A percentile compares a stretch with the other conserved stretches of the same genome.
Evolutionary conservation across 331 rosid species (phyloP).

Genomic region (Arachis monticola): DNA sequence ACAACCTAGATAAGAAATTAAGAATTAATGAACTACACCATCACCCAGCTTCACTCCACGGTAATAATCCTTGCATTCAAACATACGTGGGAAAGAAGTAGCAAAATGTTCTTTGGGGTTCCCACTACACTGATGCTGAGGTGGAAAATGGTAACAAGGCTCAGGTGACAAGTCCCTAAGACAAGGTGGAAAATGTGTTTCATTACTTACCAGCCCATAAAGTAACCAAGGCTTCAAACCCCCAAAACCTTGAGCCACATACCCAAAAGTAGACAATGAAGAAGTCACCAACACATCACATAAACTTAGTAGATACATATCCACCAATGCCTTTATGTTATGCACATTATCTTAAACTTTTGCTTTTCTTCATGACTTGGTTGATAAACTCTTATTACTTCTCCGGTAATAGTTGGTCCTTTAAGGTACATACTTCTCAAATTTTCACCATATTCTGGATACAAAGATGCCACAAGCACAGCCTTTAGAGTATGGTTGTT

Average conservation of each 20-base stretch:
- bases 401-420: conserved; percentile 42
- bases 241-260: conserved; percentile 61
- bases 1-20: not conserved
- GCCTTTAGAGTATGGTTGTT: too few species aligned
- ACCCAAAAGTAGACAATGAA: conserved; percentile 51
- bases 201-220: conserved; percentile 30
- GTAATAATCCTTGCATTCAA: too few species aligned
- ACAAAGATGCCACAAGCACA: conserved; percentile 45
- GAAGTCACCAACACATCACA: conserved; percentile 54
- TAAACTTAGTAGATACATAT: conserved; percentile 53
- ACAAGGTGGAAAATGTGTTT: conserved; percentile 39
- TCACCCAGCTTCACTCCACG: too few species aligned
- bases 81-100: too few species aligned
- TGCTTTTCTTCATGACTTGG: conserved; percentile 53
- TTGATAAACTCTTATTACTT: conserved; percentile 45
- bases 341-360: conserved; percentile 45
- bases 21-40: not conserved
- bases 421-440: conserved; percentile 39
- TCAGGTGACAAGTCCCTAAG: conserved; percentile 43
- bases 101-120: too few species aligned
- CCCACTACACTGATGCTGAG: not conserved
- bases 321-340: conserved; percentile 54
- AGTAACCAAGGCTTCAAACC: conserved; percentile 56
- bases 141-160: conserved; percentile 57
- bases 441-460: conserved; percentile 46